phyloP scores from a whole-genome alignment of 1,284 basidiomycete genomes.

The Microbotryomycetes sp. region DNA sequence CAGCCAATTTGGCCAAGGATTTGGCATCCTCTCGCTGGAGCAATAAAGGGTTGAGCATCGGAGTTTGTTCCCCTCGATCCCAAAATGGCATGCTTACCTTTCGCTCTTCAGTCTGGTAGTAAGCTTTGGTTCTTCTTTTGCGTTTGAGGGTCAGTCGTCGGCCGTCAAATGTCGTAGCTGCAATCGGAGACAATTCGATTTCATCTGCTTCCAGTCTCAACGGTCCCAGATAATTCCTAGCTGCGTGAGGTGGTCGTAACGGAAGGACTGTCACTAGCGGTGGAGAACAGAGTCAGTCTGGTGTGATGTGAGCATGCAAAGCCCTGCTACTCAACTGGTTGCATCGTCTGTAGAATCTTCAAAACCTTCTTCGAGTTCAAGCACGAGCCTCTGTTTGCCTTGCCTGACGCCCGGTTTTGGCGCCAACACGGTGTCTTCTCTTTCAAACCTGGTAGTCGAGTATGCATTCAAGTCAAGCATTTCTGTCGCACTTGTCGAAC shows the following conservation, averaged over 20 bases:
- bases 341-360: conserved; percentile 13
- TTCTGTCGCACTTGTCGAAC: background rate
- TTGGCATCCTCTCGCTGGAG: conserved; percentile 19
- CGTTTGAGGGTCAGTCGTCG: conserved; percentile 24
- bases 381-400: conserved; percentile 1
- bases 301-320: background rate
- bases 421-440: background rate
- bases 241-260: conserved; percentile 4
- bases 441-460: background rate
- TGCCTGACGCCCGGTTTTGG: background rate
- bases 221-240: conserved; percentile 20
- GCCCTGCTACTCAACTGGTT: background rate
- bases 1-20: conserved; percentile 23
- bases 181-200: conserved; percentile 19
- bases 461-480: background rate
- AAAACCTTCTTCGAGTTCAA: conserved; percentile 15
- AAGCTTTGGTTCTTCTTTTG: conserved; percentile 21
- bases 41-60: conserved; percentile 1
- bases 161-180: conserved; percentile 34
- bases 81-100: conserved; percentile 5
- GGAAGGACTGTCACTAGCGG: background rate
- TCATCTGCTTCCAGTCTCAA: conserved; percentile 12
- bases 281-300: background rate
- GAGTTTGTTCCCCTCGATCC: background rate
- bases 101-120: background rate